phyloP scores from a whole-genome alignment of 192 early-diverging fungal species.

The Haplosporangium gracile region DNA sequence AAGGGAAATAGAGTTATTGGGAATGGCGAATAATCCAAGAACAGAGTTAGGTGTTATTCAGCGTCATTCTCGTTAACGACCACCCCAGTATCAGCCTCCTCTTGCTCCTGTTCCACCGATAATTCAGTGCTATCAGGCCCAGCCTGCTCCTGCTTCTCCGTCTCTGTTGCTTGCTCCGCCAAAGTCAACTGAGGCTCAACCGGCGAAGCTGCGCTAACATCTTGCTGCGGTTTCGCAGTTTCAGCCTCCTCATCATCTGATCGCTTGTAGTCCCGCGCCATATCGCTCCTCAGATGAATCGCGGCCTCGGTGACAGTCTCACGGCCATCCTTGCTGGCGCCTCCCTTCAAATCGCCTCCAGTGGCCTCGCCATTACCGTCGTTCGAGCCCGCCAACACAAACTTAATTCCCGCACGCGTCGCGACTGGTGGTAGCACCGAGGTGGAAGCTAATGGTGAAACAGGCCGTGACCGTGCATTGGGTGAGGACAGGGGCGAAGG shows the following conservation, averaged over 20 bases:
- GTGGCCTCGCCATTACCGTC: conserved; percentile 11
- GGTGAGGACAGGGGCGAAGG: conserved; percentile 38
- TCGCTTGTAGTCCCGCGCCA: conserved; percentile 41
- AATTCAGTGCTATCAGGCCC: not conserved
- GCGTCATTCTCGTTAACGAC: not conserved
- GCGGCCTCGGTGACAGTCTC: conserved; percentile 22
- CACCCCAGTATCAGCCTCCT: not conserved
- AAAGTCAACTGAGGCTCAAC: not conserved
- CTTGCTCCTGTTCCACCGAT: not conserved
- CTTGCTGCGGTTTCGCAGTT: not conserved
- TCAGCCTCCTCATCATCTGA: conserved; percentile 20
- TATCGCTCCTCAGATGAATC: conserved; percentile 42
- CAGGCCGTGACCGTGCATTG: conserved; percentile 20
- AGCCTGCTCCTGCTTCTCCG: not conserved
- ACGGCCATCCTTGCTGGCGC: not conserved
- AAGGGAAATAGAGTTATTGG: too few relatives aligned
- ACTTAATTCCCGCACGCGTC: conserved; percentile 34
- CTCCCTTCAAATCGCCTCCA: not conserved
- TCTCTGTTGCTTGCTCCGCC: not conserved
- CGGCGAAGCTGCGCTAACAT: not conserved
- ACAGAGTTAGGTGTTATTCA: not conserved
- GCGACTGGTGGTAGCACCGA: conserved; percentile 14
- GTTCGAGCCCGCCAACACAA: conserved; percentile 33
- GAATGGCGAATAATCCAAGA: not conserved
- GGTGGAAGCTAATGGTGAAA: conserved; percentile 22